These are phyloP conservation scores for Arthroderma uncinatum DNA, from an alignment of 2,329 filamentous ascomycete genomes.

Conservation along the genomic window DNA sequence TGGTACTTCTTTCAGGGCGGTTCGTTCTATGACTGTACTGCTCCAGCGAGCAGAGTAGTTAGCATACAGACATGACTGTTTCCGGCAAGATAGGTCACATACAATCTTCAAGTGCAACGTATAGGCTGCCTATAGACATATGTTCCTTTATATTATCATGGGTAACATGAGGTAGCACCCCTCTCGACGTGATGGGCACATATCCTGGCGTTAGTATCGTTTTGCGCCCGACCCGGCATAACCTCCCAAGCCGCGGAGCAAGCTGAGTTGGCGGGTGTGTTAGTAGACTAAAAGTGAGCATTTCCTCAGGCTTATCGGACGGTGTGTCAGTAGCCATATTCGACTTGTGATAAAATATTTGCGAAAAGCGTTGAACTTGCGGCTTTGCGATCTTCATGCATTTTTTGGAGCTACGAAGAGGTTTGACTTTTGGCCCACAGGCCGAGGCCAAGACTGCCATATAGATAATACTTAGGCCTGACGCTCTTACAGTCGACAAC, in stretches of 20 bases:
- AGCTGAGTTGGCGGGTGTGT: conserved; percentile 26
- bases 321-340: conserved; percentile 20
- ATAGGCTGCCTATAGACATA: conserved; percentile 56
- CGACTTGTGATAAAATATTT: background rate
- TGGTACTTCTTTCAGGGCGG: conserved; percentile 34
- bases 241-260: conserved; percentile 53
- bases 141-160: conserved; percentile 66
- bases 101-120: conserved; percentile 90
- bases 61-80: conserved; percentile 16
- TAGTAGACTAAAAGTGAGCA: conserved; percentile 31
- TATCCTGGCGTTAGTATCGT: conserved; percentile 74
- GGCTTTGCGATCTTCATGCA: background rate
- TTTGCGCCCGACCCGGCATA: conserved; percentile 52
- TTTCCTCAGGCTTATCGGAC: conserved; percentile 23
- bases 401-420: background rate
- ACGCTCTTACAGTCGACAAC: background rate
- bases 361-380: background rate
- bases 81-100: conserved; percentile 29
- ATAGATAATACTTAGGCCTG: background rate
- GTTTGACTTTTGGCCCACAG: background rate
- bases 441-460: too few species aligned
- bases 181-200: conserved; percentile 68
- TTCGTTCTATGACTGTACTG: conserved; percentile 52
- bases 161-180: conserved; percentile 74
- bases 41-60: conserved; percentile 26